Conservation (phyloP, 371 early-diverging fungal species). For the Gilbertella persicaria region DNA sequence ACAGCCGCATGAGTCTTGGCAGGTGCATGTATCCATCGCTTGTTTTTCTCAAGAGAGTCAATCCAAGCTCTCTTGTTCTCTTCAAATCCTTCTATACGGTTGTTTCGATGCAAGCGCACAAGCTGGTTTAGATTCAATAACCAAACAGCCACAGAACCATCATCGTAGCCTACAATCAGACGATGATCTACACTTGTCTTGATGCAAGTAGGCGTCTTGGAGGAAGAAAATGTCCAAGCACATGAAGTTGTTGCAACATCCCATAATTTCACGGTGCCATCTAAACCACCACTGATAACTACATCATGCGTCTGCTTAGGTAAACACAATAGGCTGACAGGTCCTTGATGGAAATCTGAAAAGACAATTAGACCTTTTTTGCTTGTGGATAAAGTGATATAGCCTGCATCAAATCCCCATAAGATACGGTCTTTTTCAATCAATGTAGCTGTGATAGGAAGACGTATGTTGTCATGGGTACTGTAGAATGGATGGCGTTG, state of each 20-base stretch:
- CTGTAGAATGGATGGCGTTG: slow-evolving; percentile 37
- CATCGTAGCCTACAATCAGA: slow-evolving; percentile 41
- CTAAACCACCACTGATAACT: slow-evolving; percentile 46
- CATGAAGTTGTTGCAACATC: slow-evolving; percentile 30
- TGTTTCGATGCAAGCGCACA: slow-evolving; percentile 10
- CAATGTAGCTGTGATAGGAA: slow-evolving; percentile 28
- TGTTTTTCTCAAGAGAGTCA: slow-evolving; percentile 8
- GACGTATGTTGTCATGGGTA: slow-evolving; percentile 32
- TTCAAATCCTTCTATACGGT: slow-evolving; percentile 1
- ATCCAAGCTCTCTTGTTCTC: background rate
- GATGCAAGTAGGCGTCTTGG: slow-evolving; percentile 24
- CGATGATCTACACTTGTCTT: slow-evolving; percentile 26
- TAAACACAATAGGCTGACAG: slow-evolving; percentile 33
- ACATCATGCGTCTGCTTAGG: slow-evolving; percentile 27
- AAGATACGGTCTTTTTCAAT: slow-evolving; percentile 48
- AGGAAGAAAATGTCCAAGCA: slow-evolving; percentile 21
- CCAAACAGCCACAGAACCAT: slow-evolving; percentile 48
- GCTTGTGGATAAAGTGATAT: slow-evolving; percentile 36
- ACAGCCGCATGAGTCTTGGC: slow-evolving; percentile 13
- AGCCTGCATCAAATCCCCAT: slow-evolving; percentile 48
- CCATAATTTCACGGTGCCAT: slow-evolving; percentile 47
- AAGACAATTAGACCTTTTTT: slow-evolving; percentile 37
- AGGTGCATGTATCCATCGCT: slow-evolving; percentile 23
- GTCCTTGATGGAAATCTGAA: slow-evolving; percentile 43
- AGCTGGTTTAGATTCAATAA: slow-evolving; percentile 27